Evolutionary conservation across 1,139 yeast species (phyloP), one percentile per base, ranked within the genome.

Genomic region (Yamadazyma sp.): DNA sequence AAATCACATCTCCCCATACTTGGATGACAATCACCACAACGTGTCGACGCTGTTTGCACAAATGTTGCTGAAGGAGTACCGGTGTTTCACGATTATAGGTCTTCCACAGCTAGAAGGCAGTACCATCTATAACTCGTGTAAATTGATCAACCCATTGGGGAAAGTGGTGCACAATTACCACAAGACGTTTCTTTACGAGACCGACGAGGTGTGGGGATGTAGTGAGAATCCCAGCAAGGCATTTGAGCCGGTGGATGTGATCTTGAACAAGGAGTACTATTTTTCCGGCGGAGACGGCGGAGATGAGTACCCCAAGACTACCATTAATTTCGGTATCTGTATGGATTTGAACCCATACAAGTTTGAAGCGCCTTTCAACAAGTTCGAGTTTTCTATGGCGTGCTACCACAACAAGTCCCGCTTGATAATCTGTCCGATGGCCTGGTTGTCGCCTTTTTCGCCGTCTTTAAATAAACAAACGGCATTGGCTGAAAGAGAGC

Each of bases 281-380:
- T 28, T 28, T 5, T 10, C 24, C 11, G 20, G 21, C 8, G 11
- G 40, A 29, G 46, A 6, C 34, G 18, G 27, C 11, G 17, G 16
- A 13, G 18, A 6, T 22, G 22, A 21, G 3, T 31, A 29, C 21
- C 11, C 16, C 2, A 23, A 13, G 2, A 39, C 39, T 6, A 59
- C 59, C 10, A 64, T 84, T 0, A 75, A 80, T 31, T 70, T 89
- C 41, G 97, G 96, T 0, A 88, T 90, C n/a, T 90, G 97, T 57
- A 90, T 89, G 97, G 97, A 89, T 59, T 61, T 90, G 46, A 89
- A 87, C 56, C 96, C 97, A 0, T 85, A 86, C 57, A 74, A 85
- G 54, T 90, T 89, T 56, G 70, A 76, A 47, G 89, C 95, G 1
- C 89, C 95, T 1, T 88, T 86, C 60, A 70, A 74, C 30, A 71